These are phyloP conservation scores for Lachnellula occidentalis DNA, from an alignment of 2,329 filamentous ascomycete species.

Conservation along the genomic window DNA sequence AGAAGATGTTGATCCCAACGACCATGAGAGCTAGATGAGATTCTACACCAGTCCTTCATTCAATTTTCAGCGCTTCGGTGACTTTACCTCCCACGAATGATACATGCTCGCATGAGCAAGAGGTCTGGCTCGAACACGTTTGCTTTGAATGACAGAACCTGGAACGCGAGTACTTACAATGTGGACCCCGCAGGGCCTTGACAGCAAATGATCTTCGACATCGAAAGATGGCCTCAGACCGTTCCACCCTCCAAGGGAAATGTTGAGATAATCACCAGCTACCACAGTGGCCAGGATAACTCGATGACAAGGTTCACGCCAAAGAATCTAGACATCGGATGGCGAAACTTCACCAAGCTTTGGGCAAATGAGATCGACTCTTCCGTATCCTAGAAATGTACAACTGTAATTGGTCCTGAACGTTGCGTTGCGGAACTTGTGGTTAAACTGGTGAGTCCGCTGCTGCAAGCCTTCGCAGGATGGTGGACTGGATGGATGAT, in stretches of 20 bases:
- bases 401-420: slow-evolving; percentile 45
- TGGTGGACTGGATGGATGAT: slow-evolving; percentile 42
- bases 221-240: slow-evolving; percentile 24
- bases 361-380: slow-evolving; percentile 46
- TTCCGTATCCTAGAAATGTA: slow-evolving; percentile 48
- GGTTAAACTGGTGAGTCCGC: slow-evolving; percentile 30
- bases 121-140: slow-evolving; percentile 41
- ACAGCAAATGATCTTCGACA: slow-evolving; percentile 25
- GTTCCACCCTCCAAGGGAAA: slow-evolving; percentile 4
- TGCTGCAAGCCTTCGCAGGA: slow-evolving; percentile 27
- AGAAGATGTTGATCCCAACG: too few relatives aligned
- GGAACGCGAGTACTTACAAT: slow-evolving; percentile 34
- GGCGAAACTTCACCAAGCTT: slow-evolving; percentile 29
- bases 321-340: slow-evolving; percentile 22
- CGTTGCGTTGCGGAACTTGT: too few relatives aligned
- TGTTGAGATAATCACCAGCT: slow-evolving; percentile 37
- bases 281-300: slow-evolving; percentile 37
- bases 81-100: background rate
- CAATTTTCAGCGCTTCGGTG: slow-evolving; percentile 12
- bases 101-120: slow-evolving; percentile 30
- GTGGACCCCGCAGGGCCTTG: slow-evolving; percentile 33
- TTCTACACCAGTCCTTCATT: slow-evolving; percentile 31
- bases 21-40: slow-evolving; percentile 26
- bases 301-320: slow-evolving; percentile 23
- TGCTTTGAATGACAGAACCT: slow-evolving; percentile 40